Base-by-base conservation (phyloP, 2,329 filamentous ascomycete species). In the Paecilomyces niveus region DNA sequence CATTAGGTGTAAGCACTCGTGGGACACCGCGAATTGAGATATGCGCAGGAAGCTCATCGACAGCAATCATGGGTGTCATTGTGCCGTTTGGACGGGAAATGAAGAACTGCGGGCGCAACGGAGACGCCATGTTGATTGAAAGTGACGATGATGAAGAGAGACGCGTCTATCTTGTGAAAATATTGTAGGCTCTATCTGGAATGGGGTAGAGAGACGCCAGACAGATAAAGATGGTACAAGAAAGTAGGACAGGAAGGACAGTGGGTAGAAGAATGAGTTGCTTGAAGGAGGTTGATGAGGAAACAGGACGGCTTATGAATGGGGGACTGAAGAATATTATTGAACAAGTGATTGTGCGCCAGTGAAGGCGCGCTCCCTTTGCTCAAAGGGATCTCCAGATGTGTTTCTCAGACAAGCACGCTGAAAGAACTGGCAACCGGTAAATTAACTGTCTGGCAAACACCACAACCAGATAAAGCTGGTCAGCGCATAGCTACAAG, bases 11-110 rank as follows among this genome's bases (percentile, higher is more conserved):
- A 10, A 80, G 59, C 5, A 57, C 65, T 15, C 76, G 72, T 54
- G 76, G 65, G 15, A 75, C 67, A 11, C 72, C 74, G 31, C 67
- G 68, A 55, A 80, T 69, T 3, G 63, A 62, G 45, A 80, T 55
- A 21, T 67, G 63, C 1, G 65, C 24, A 2, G 77, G 77, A 1
- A 80, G 67, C 61, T 80, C 78, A 60, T 80, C 78, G 4, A 79
- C 63, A 5, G 78, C 73, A 51, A 80, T 67, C 11, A 80, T 70
- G 4, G 78, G 75, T 18, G 73, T 74, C 51, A 78, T 59, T 7
- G 65, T 67, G 31, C 75, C 74, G 64, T 76, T 72, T 45, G 72
- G 70, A 35, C 78, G 75, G 49, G 72, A 67, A 53, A 76, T 68
- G 62, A 78, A 80, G 61, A 73, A 78, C 58, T 70, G 69, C 39